Evolutionary conservation across 441 rosid genomes (phyloP).

Genomic region (Geranium incanum): DNA sequence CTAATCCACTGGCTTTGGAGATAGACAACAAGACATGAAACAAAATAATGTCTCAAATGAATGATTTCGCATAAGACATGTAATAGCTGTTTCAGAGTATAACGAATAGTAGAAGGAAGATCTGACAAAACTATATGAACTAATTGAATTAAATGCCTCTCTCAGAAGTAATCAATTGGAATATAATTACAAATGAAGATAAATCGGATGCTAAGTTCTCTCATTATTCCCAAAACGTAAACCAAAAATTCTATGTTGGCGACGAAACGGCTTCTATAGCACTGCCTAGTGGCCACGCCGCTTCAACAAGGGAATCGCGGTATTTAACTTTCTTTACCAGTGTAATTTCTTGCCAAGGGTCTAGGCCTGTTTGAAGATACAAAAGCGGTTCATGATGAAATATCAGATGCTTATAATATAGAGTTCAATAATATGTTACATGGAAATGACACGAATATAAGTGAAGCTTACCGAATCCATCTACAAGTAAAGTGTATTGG

Average conservation of each 20-base stretch:
- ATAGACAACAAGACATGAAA: no score
- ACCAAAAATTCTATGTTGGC: conserved; percentile 24
- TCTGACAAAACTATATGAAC: conserved; percentile 16
- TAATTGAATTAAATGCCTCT: conserved; percentile 27
- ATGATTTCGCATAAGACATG: no score
- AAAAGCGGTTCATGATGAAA: not conserved
- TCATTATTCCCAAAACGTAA: conserved; percentile 23
- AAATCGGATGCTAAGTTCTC: conserved; percentile 20
- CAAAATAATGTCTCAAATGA: no score
- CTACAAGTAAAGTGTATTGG: conserved; percentile 71
- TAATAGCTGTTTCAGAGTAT: no score
- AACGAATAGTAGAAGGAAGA: no score
- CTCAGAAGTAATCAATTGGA: conserved; percentile 23
- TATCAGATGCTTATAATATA: not conserved
- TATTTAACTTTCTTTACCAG: conserved; percentile 77
- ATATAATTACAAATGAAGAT: conserved; percentile 32
- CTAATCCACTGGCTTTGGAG: no score
- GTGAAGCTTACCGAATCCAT: conserved; percentile 70
- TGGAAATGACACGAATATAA: not conserved
- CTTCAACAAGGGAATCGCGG: conserved; percentile 58
- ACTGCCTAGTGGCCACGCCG: conserved; percentile 98
- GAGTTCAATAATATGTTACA: not conserved
- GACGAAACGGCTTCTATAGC: conserved; percentile 87
- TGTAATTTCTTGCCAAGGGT: conserved; percentile 69
- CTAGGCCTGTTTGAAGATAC: conserved; percentile 41